Base-by-base conservation (phyloP, 108 stramenopile genomes). In the Cyclotella kingstonii region DNA sequence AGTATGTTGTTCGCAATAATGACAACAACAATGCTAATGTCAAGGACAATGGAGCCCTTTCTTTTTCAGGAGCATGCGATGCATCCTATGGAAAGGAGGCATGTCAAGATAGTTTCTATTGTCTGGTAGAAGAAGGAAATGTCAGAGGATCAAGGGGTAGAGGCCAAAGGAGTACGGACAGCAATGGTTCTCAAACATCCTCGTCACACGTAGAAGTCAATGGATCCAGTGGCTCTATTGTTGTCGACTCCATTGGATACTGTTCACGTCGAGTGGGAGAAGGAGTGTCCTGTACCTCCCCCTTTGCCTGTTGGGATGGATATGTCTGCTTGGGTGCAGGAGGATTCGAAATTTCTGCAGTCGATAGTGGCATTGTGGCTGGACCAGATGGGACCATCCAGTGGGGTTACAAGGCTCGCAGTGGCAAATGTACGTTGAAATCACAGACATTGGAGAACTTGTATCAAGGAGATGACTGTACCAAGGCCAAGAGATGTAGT, bases 361-460 rank as follows among this genome's bases (percentile, higher is more conserved):
- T 34, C 22, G 12, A 5, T 50, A 6, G 14, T 38, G 60, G 60
- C 30, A 0, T 1, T 25, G 35, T 62, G 3, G 22, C 22, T 38
- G 47, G 47, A 2, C 43, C 59, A 22, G 10, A 23, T 21, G 59
- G 44, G 3, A 8, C 8, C 26, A n/a, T 62, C 0, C 19, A 14
- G 2, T 46, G 60, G 60, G 26, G 39, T 41, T 23, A 26, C 1
- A 17, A 40, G 21, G 40, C 30, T 6, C 23, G 26, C 0, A 42
- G 18, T 41, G 55, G 55, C 12, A 26, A 27, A 14, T 56, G 55
- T 18, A 42, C 41, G 55, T 40, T n/a, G n/a, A n/a, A n/a, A n/a
- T n/a, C n/a, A n/a, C n/a, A n/a, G n/a, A n/a, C n/a, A n/a, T n/a
- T n/a, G n/a, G n/a, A n/a, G n/a, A n/a, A n/a, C n/a, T n/a, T n/a